Conservation (phyloP, 2,329 filamentous ascomycete species). For the Cladosporium sp. region DNA sequence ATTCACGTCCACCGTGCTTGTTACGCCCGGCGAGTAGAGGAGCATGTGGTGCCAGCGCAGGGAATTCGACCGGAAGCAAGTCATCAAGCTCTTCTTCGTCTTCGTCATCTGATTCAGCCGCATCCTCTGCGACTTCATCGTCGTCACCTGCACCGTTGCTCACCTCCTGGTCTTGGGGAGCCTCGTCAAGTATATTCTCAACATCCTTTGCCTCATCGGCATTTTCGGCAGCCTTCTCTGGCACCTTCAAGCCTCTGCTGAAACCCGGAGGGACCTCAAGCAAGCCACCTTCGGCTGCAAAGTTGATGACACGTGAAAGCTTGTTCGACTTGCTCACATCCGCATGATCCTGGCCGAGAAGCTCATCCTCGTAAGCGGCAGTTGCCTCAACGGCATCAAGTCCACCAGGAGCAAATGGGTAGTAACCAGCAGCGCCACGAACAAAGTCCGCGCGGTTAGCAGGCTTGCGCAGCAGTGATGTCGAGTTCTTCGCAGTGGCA, state of each 20-base stretch:
- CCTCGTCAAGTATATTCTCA: slow-evolving; percentile 61
- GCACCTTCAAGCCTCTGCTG: slow-evolving; percentile 72
- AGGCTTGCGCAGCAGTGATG: slow-evolving; percentile 81
- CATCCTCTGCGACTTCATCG: slow-evolving; percentile 35
- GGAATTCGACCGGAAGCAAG: slow-evolving; percentile 87
- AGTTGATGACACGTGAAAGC: slow-evolving; percentile 83
- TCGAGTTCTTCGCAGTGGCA: slow-evolving; percentile 92
- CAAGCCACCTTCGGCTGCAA: slow-evolving; percentile 73
- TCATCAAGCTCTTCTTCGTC: slow-evolving; percentile 72
- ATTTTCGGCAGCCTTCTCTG: slow-evolving; percentile 54
- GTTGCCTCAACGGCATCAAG: slow-evolving; percentile 83
- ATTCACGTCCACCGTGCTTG: slow-evolving; percentile 78
- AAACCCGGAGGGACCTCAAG: slow-evolving; percentile 83
- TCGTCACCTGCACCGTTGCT: slow-evolving; percentile 36
- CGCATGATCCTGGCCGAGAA: slow-evolving; percentile 42
- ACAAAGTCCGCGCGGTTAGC: slow-evolving; percentile 88
- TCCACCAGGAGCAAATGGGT: slow-evolving; percentile 89
- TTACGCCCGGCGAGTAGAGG: slow-evolving; percentile 69
- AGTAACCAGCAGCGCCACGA: slow-evolving; percentile 86
- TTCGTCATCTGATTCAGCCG: slow-evolving; percentile 43
- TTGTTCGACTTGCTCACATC: slow-evolving; percentile 41
- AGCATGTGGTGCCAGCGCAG: slow-evolving; percentile 82
- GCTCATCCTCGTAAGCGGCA: slow-evolving; percentile 78
- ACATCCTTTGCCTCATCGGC: slow-evolving; percentile 67
- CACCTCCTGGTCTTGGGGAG: slow-evolving; percentile 39